Evolutionary conservation across 2,329 filamentous ascomycete species (phyloP).

Genomic region (Microdochium nivale): DNA sequence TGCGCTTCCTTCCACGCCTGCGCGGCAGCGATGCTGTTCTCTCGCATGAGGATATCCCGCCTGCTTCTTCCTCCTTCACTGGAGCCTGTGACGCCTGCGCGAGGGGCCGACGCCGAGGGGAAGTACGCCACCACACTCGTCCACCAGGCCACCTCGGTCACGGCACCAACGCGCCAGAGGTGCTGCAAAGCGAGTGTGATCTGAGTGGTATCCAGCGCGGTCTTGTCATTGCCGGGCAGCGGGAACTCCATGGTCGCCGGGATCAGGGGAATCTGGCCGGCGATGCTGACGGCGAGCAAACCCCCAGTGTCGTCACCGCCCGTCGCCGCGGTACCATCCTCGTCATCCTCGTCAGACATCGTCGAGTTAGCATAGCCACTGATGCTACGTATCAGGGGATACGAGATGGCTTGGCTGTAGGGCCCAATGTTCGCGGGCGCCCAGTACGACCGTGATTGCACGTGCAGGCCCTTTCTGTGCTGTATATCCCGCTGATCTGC

Average conservation of each 20-base stretch:
- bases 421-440: constrained; percentile 96
- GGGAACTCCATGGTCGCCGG: constrained; percentile 68
- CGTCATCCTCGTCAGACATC: too few relatives aligned
- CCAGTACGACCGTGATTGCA: constrained; percentile 94
- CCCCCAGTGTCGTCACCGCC: too few relatives aligned
- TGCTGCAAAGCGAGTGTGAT: constrained; percentile 75
- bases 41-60: constrained; percentile 7
- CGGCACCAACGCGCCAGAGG: constrained; percentile 71
- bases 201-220: constrained; percentile 42
- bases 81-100: too few relatives aligned
- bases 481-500: constrained; percentile 22
- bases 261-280: constrained; percentile 85
- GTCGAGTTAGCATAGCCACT: too few relatives aligned
- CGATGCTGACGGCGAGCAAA: constrained; percentile 35
- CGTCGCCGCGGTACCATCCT: too few relatives aligned
- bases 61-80: too few relatives aligned
- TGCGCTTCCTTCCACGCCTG: constrained; percentile 40
- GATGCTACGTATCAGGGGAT: constrained; percentile 24
- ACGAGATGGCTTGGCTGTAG: constrained; percentile 79
- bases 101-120: constrained; percentile 25
- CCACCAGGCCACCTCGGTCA: constrained; percentile 68
- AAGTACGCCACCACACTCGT: constrained; percentile 69
- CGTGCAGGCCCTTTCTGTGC: constrained; percentile 61
- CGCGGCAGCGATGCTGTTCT: constrained; percentile 32
- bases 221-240: constrained; percentile 6